phyloP scores from a whole-genome alignment of 2,329 filamentous ascomycete genomes.

The Malbranchea zuffiana region DNA sequence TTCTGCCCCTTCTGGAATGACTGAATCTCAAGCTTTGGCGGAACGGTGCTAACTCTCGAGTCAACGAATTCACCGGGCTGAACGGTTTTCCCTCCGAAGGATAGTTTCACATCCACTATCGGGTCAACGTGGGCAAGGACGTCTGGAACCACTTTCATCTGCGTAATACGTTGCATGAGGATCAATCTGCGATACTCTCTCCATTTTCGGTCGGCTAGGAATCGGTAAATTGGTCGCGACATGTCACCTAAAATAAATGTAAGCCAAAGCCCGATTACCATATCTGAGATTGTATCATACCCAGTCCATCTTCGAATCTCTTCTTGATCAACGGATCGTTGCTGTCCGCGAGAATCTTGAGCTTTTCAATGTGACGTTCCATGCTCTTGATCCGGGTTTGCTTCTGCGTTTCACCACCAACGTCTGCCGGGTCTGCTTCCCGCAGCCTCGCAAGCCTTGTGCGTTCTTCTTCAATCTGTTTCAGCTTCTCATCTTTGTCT shows the following conservation, averaged over 20 bases:
- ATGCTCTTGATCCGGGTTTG: constrained; percentile 58
- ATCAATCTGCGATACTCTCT: constrained; percentile 67
- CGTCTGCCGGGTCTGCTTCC: constrained; percentile 44
- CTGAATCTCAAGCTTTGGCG: constrained; percentile 70
- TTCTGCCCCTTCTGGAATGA: constrained; percentile 72
- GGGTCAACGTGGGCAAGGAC: constrained; percentile 71
- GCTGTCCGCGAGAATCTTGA: constrained; percentile 86
- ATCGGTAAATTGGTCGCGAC: constrained; percentile 90
- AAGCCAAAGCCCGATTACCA: background rate
- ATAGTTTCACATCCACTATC: constrained; percentile 66
- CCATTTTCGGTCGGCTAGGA: constrained; percentile 82
- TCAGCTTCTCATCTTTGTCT: constrained; percentile 72
- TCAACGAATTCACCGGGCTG: constrained; percentile 69
- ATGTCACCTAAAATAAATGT: constrained; percentile 59
- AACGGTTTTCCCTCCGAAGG: constrained; percentile 60
- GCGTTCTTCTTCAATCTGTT: constrained; percentile 56
- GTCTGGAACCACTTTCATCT: constrained; percentile 82
- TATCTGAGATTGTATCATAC: constrained; percentile 40
- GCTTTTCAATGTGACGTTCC: constrained; percentile 58
- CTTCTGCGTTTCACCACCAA: constrained; percentile 55
- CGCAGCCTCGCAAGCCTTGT: constrained; percentile 58
- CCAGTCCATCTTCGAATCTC: constrained; percentile 80
- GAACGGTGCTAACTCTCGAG: constrained; percentile 58
- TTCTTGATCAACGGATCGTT: constrained; percentile 93
- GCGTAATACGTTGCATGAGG: constrained; percentile 71